phyloP scores from a whole-genome alignment of 2,329 filamentous ascomycete genomes.

The Trichoderma harzianum region DNA sequence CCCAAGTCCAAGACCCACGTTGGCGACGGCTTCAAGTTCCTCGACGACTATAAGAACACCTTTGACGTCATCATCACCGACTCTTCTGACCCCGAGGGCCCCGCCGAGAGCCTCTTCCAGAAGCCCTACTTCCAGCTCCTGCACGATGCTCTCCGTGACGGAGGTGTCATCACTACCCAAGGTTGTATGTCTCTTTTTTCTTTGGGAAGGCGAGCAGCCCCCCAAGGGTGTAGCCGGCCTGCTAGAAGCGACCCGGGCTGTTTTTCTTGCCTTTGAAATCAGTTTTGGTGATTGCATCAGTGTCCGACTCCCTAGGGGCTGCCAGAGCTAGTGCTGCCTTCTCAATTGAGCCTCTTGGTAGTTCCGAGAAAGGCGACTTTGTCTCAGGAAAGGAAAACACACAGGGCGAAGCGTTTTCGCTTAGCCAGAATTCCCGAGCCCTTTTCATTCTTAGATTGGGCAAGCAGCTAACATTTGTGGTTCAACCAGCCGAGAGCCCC shows the following conservation, averaged over 20 bases:
- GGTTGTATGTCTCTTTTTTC: constrained; percentile 90
- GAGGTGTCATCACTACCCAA: constrained; percentile 99
- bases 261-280: neutral
- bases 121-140: constrained; percentile 98
- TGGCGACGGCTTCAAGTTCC: constrained; percentile 98
- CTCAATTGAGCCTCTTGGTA: constrained; percentile 34
- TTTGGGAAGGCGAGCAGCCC: constrained; percentile 40
- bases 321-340: constrained; percentile 41
- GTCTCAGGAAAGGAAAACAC: neutral
- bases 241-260: constrained; percentile 9
- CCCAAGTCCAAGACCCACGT: constrained; percentile 90
- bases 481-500: constrained; percentile 86
- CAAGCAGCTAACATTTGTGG: neutral
- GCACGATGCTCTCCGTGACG: constrained; percentile 82
- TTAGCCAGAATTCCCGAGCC: neutral
- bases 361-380: constrained; percentile 28
- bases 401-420: neutral
- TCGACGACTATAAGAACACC: constrained; percentile 91
- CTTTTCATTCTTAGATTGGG: neutral
- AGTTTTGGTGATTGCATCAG: constrained; percentile 4
- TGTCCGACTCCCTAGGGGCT: constrained; percentile 30
- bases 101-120: constrained; percentile 94
- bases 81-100: constrained; percentile 94
- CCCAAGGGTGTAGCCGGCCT: constrained; percentile 31
- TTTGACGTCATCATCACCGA: constrained; percentile 99